phyloP scores from a whole-genome alignment of 208 protist species.

The Kentomonas sorsogonicus region DNA sequence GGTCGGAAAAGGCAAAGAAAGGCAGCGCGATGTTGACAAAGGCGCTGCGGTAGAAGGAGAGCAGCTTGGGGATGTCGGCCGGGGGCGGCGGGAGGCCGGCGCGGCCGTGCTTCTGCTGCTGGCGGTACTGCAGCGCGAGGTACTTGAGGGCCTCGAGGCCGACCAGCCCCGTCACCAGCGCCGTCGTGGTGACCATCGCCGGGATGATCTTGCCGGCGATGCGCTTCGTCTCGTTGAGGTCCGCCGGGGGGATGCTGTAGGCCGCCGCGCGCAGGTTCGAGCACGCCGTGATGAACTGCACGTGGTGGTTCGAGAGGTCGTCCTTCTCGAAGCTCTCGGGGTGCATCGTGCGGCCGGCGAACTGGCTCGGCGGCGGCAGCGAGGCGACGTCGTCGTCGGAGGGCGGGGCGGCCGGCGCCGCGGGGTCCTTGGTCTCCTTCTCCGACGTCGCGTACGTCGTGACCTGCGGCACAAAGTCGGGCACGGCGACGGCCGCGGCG shows the following conservation, averaged over 20 bases:
- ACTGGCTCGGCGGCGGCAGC: constrained; percentile 35
- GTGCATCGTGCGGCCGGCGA: constrained; percentile 39
- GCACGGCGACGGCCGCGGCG: constrained; percentile 39
- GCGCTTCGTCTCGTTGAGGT: constrained; percentile 73
- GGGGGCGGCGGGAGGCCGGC: constrained; percentile 12
- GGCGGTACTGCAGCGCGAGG: constrained; percentile 49
- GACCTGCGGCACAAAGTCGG: constrained; percentile 58
- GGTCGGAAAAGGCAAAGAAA: constrained; percentile 95
- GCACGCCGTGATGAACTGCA: constrained; percentile 90
- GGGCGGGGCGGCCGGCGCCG: constrained; percentile 14
- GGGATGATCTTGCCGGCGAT: constrained; percentile 99
- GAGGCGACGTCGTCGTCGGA: constrained; percentile 37
- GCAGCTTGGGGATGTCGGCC: constrained; percentile 36
- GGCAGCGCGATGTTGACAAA: constrained; percentile 98
- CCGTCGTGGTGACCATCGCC: constrained; percentile 99
- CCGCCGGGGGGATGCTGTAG: constrained; percentile 88
- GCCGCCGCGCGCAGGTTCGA: constrained; percentile 91
- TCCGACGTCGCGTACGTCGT: constrained; percentile 74
- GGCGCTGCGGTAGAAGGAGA: constrained; percentile 87
- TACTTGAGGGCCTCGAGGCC: constrained; percentile 98
- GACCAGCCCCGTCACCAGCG: constrained; percentile 97
- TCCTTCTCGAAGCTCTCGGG: constrained; percentile 94
- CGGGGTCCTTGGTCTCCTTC: constrained; percentile 45
- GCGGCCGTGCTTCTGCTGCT: constrained; percentile 12
- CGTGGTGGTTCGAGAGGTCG: constrained; percentile 89